A percentile compares a stretch with the other conserved stretches of the same genome.
phyloP scores from a whole-genome alignment of 1,139 yeast genomes.

The Saccharomycopsis hybrid region DNA sequence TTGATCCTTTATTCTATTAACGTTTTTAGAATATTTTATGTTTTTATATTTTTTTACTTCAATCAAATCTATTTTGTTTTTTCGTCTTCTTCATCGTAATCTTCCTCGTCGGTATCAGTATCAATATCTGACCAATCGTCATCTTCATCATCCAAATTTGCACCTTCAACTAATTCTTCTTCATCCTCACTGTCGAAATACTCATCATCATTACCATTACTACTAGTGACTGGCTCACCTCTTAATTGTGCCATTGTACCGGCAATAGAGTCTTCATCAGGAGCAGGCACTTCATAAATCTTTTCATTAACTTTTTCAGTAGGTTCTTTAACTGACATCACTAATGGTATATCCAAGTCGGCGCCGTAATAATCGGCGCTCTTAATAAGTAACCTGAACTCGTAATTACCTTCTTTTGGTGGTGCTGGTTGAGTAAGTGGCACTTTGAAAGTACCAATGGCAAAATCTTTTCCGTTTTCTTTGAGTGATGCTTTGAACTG shows the following conservation, averaged over 20 bases:
- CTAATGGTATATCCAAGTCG: constrained; percentile 63
- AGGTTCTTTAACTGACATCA: constrained; percentile 43
- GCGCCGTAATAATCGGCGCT: constrained; percentile 65
- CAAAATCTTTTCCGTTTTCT: constrained; percentile 40
- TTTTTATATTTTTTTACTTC: too few species aligned
- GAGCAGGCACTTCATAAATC: constrained; percentile 58
- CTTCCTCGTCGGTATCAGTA: constrained; percentile 38
- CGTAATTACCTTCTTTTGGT: constrained; percentile 49
- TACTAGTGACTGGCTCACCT: constrained; percentile 43
- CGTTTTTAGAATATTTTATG: too few species aligned
- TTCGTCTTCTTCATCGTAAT: constrained; percentile 21
- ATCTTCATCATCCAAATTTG: constrained; percentile 31
- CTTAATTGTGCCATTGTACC: constrained; percentile 60
- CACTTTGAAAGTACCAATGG: constrained; percentile 65
- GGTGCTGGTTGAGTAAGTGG: constrained; percentile 73
- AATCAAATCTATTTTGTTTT: constrained; percentile 6
- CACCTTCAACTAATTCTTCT: constrained; percentile 42
- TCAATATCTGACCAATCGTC: constrained; percentile 37
- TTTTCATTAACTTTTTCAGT: constrained; percentile 30
- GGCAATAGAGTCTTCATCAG: constrained; percentile 59
- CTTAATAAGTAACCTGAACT: constrained; percentile 59
- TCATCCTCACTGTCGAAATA: constrained; percentile 33
- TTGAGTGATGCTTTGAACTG: constrained; percentile 35
- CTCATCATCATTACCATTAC: constrained; percentile 27
- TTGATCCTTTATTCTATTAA: too few species aligned